phyloP scores from a whole-genome alignment of 2,329 filamentous ascomycete genomes.

The Calonectria montana region DNA sequence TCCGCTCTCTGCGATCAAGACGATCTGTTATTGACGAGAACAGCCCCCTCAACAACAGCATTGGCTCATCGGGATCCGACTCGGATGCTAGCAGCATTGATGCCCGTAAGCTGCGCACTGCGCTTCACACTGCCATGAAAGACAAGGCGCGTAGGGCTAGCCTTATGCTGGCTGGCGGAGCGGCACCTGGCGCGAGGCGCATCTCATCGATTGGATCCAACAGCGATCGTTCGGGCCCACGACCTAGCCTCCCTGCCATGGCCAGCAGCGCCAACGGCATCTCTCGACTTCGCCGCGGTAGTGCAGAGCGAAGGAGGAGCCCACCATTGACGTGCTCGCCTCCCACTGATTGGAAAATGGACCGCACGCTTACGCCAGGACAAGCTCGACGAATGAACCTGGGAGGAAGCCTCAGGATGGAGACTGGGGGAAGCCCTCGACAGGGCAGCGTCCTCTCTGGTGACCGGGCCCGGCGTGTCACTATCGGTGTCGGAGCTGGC shows the following conservation, averaged over 20 bases:
- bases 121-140: slow-evolving; percentile 64
- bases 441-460: slow-evolving; percentile 32
- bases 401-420: slow-evolving; percentile 53
- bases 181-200: slow-evolving; percentile 53
- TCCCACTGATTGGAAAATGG: slow-evolving; percentile 49
- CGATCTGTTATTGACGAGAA: slow-evolving; percentile 62
- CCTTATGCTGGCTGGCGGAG: slow-evolving; percentile 47
- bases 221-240: slow-evolving; percentile 41
- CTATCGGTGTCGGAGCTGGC: slow-evolving; percentile 48
- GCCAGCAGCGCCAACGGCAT: slow-evolving; percentile 67
- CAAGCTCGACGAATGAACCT: slow-evolving; percentile 70
- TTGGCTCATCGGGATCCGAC: slow-evolving; percentile 55
- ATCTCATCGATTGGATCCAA: slow-evolving; percentile 58
- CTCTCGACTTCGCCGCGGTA: slow-evolving; percentile 63
- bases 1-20: slow-evolving; percentile 48
- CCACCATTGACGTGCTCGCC: slow-evolving; percentile 67
- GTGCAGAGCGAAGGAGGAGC: slow-evolving; percentile 62
- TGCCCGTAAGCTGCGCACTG: slow-evolving; percentile 65
- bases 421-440: slow-evolving; percentile 42
- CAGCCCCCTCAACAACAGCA: slow-evolving; percentile 54
- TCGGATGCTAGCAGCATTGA: slow-evolving; percentile 64
- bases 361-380: slow-evolving; percentile 61
- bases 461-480: slow-evolving; percentile 49
- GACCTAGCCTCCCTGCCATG: slow-evolving; percentile 54
- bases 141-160: slow-evolving; percentile 56